Evolutionary conservation across 305 asterid species (phyloP).

Genomic region (Monarda citriodora): DNA sequence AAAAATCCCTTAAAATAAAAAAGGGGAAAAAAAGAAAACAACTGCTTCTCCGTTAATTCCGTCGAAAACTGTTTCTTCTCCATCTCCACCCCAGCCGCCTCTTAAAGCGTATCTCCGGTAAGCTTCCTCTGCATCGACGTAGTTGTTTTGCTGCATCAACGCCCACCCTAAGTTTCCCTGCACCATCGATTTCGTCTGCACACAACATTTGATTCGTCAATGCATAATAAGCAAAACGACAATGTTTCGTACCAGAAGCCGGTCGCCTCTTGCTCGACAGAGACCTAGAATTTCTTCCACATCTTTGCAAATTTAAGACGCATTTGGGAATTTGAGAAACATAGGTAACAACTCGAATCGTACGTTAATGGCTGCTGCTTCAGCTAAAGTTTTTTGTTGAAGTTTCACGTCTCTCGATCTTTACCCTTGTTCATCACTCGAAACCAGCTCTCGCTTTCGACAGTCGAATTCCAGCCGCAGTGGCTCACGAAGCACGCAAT

Average conservation of each 20-base stretch:
- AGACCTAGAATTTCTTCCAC: conserved; percentile 97
- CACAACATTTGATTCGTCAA: neutral
- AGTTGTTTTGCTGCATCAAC: conserved; percentile 91
- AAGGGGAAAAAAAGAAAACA: too few relatives aligned
- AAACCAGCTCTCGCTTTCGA: too few relatives aligned
- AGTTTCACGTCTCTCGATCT: too few relatives aligned
- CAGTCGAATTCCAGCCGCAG: too few relatives aligned
- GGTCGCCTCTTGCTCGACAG: conserved; percentile 98
- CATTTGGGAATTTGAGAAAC: neutral
- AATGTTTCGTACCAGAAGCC: conserved; percentile 69
- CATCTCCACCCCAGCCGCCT: too few relatives aligned
- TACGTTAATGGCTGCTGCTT: neutral
- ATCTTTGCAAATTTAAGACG: conserved; percentile 51
- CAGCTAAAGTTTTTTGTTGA: too few relatives aligned
- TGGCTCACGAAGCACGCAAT: conserved; percentile 59
- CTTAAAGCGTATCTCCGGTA: too few relatives aligned
- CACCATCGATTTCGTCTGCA: neutral
- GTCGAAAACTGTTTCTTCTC: too few relatives aligned
- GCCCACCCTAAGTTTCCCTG: conserved; percentile 99
- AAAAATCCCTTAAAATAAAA: too few relatives aligned
- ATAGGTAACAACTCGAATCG: neutral
- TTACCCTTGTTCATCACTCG: too few relatives aligned
- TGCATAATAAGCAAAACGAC: neutral
- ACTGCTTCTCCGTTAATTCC: too few relatives aligned
- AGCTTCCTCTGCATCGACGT: conserved; percentile 87